phyloP scores from a whole-genome alignment of 352 stramenopile species.

The Elongisporangium undulatum region DNA sequence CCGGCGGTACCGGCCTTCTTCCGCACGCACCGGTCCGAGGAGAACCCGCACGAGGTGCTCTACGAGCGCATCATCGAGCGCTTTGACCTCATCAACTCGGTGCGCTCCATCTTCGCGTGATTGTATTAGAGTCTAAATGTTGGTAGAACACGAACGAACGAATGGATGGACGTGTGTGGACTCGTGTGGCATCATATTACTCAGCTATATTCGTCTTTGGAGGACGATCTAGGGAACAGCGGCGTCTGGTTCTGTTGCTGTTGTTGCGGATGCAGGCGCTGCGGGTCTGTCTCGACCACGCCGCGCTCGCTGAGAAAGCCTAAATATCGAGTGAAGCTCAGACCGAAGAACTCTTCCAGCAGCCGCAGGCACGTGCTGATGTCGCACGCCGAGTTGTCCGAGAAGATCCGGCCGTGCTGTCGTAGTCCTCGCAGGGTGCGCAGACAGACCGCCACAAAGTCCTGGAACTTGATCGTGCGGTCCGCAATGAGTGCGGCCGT shows the following conservation, averaged over 20 bases:
- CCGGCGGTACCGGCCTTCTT: constrained; percentile 56
- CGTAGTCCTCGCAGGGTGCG: constrained; percentile 53
- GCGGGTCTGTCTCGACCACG: constrained; percentile 26
- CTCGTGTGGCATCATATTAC: background rate
- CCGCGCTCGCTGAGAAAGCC: constrained; percentile 63
- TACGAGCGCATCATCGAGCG: constrained; percentile 41
- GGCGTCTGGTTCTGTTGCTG: constrained; percentile 8
- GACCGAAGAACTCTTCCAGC: constrained; percentile 68
- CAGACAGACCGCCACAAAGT: constrained; percentile 50
- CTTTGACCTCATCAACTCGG: constrained; percentile 40
- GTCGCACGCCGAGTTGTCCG: constrained; percentile 46
- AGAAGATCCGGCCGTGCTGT: constrained; percentile 52
- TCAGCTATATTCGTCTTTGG: background rate
- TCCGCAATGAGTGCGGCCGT: constrained; percentile 24
- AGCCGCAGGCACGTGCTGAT: constrained; percentile 41
- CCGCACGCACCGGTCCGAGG: constrained; percentile 13
- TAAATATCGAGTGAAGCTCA: constrained; percentile 65
- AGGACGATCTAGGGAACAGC: background rate
- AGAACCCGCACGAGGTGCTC: constrained; percentile 18
- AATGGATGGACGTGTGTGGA: background rate
- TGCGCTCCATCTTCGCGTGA: constrained; percentile 30
- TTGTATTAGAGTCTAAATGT: background rate
- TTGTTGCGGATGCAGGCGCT: constrained; percentile 9
- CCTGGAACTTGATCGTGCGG: constrained; percentile 47
- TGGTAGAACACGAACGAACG: background rate